A percentile compares a stretch with the other conserved stretches of the same genome.
Conservation (phyloP, 805 yeast species). For the Lipomyces sp. region DNA sequence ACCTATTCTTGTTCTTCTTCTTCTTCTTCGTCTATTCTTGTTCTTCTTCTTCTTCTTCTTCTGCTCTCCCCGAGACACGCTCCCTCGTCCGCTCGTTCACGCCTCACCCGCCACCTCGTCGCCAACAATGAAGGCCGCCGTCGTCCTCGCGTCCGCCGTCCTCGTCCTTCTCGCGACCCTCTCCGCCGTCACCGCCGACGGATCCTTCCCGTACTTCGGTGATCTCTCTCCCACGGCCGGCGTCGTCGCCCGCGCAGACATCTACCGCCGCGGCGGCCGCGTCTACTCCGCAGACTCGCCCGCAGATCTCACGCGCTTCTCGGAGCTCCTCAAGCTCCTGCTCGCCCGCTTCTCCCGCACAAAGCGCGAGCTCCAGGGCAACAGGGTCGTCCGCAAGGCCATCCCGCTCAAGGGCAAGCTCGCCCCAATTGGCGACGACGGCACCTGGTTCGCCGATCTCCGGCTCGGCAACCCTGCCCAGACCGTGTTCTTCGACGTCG, state of each 20-base stretch:
- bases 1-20: too few species aligned
- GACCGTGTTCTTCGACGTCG: slow-evolving; percentile 21
- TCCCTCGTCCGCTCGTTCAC: too few species aligned
- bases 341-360: slow-evolving; percentile 17
- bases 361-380: slow-evolving; percentile 27
- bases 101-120: too few species aligned
- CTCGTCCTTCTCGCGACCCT: slow-evolving; percentile 1
- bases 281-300: slow-evolving; percentile 19
- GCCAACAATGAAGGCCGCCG: too few species aligned
- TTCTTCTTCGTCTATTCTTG: too few species aligned
- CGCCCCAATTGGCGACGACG: slow-evolving; percentile 27
- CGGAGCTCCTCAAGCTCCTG: slow-evolving; percentile 3
- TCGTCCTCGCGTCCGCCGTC: not conserved
- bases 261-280: slow-evolving; percentile 23
- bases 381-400: slow-evolving; percentile 27
- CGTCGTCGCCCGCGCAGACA: slow-evolving; percentile 16
- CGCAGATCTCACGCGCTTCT: slow-evolving; percentile 20
- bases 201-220: slow-evolving; percentile 16
- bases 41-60: too few species aligned
- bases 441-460: slow-evolving; percentile 17
- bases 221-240: slow-evolving; percentile 4
- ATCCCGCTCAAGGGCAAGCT: slow-evolving; percentile 21
- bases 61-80: too few species aligned
- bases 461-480: slow-evolving; percentile 23
- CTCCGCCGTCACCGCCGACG: slow-evolving; percentile 5